These are phyloP conservation scores for Zalaria sp. DNA, from an alignment of 2,329 filamentous ascomycete genomes.

Conservation along the genomic window DNA sequence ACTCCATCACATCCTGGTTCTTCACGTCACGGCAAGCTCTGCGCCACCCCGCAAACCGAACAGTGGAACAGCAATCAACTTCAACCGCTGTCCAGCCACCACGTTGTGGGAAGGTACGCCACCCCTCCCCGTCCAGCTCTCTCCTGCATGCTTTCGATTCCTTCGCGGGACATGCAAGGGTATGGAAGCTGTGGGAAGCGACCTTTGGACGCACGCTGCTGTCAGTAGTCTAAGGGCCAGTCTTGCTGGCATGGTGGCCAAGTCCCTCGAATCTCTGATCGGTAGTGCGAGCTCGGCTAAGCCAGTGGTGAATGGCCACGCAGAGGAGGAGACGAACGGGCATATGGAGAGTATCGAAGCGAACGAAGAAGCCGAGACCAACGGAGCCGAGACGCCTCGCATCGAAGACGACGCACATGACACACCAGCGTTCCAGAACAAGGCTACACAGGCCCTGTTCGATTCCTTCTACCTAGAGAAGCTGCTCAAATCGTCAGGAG, in stretches of 20 bases:
- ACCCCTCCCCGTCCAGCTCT: conserved; percentile 63
- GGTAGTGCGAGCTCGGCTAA: neutral
- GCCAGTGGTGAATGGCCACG: neutral
- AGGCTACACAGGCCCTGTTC: conserved; percentile 25
- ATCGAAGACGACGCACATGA: neutral
- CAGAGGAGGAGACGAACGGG: conserved; percentile 8
- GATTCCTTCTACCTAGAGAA: conserved; percentile 28
- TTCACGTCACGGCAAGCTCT: conserved; percentile 28
- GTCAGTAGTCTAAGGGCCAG: conserved; percentile 48
- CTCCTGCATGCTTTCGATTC: conserved; percentile 58
- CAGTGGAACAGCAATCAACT: neutral
- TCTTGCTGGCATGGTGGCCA: conserved; percentile 37
- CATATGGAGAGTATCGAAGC: conserved; percentile 7
- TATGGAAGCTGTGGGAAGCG: conserved; percentile 59
- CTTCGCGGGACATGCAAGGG: conserved; percentile 47
- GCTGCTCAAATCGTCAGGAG: conserved; percentile 5
- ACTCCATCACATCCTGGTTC: conserved; percentile 49
- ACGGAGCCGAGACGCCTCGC: neutral
- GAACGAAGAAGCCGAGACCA: conserved; percentile 5
- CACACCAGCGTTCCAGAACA: conserved; percentile 2
- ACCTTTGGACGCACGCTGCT: conserved; percentile 67
- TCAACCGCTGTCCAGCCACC: conserved; percentile 38
- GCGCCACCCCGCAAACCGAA: neutral
- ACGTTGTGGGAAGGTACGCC: conserved; percentile 71
- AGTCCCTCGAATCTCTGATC: conserved; percentile 22